Conservation (phyloP, 257 asterid species). For the Fraxinus cuspidata region DNA sequence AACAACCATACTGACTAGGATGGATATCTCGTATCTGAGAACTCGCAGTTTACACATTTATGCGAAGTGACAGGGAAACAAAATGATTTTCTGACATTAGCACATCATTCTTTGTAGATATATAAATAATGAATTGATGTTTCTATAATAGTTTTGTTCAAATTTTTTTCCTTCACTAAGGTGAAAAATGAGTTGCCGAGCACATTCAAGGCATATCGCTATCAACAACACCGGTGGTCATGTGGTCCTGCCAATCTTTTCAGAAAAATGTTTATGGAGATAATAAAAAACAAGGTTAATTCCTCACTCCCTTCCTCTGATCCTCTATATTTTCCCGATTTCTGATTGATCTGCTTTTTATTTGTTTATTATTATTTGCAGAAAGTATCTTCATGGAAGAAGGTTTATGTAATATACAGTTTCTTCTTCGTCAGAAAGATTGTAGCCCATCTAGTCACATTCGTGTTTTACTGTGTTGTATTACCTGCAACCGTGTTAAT, state of each 20-base stretch:
- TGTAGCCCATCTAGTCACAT: slow-evolving; percentile 83
- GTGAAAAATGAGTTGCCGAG: slow-evolving; percentile 96
- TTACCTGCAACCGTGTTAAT: slow-evolving; percentile 86
- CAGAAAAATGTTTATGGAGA: slow-evolving; percentile 78
- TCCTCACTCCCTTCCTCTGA: neutral
- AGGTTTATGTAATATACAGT: slow-evolving; percentile 85
- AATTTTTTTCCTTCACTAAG: slow-evolving; percentile 29
- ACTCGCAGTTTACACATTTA: neutral
- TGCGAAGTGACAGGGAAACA: too few species aligned
- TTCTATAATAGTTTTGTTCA: neutral
- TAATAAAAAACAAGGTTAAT: slow-evolving; percentile 71
- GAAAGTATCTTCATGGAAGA: slow-evolving; percentile 89
- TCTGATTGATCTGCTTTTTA: neutral
- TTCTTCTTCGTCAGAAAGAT: slow-evolving; percentile 92
- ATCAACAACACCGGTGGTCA: slow-evolving; percentile 98
- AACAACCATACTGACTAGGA: neutral
- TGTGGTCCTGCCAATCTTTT: slow-evolving; percentile 98
- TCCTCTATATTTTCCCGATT: neutral
- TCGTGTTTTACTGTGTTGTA: slow-evolving; percentile 69
- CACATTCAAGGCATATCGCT: slow-evolving; percentile 87
- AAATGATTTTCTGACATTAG: too few species aligned
- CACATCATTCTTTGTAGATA: too few species aligned
- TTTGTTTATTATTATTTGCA: slow-evolving; percentile 32
- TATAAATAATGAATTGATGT: neutral
- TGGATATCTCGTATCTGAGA: neutral